Base-by-base conservation (phyloP, 495 filamentous ascomycete genomes). In the Acidiella bohemica region DNA sequence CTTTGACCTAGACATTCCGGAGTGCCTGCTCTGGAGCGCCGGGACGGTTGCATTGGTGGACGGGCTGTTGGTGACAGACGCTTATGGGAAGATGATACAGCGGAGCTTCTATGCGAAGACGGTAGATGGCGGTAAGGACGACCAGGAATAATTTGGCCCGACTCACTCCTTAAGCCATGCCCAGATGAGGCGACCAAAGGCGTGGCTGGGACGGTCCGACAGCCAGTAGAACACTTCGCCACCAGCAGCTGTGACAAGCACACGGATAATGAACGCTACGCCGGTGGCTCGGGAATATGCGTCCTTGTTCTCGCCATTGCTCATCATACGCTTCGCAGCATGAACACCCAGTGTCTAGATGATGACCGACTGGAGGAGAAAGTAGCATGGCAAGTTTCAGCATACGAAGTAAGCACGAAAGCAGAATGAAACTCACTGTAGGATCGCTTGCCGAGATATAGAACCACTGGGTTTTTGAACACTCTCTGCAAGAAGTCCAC, bases 271-370 rank as follows among this genome's bases (percentile, higher is more conserved):
- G 25, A 57, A 50, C 23, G 29, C 38, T 11, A 35, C 27, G 29
- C 42, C 41, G 3, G 32, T 33, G 4, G 36, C 43, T 2, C 24
- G 12, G 13, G 42, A 13, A 10, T 32, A 41, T 14, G 16, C 22
- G n/a, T n/a, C n/a, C 4, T 28, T 17, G 11, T 32, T 28, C 16
- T 6, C 8, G 16, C 22, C 28, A 24, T 30, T n/a, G n/a, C n/a
- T 25, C 29, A 44, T 45, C 10, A 56, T 42, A 13, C 52, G 36
- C 35, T 42, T 42, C 34, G 43, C 53, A 4, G 55, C 29, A 32
- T 54, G 51, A 43, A 60, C 56, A 38, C 57, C 57, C n/a, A 48
- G 47, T 11, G 55, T 54, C 36, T 60, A 60, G n/a, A 53, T 39
- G 16, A 60, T 39, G 41, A 58, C 44, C 7, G 42, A 36, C 37